A percentile compares a stretch with the other conserved stretches of the same genome.
These are phyloP conservation scores for Clonostachys sp. DNA, from an alignment of 2,329 filamentous ascomycete species.

Conservation along the genomic window DNA sequence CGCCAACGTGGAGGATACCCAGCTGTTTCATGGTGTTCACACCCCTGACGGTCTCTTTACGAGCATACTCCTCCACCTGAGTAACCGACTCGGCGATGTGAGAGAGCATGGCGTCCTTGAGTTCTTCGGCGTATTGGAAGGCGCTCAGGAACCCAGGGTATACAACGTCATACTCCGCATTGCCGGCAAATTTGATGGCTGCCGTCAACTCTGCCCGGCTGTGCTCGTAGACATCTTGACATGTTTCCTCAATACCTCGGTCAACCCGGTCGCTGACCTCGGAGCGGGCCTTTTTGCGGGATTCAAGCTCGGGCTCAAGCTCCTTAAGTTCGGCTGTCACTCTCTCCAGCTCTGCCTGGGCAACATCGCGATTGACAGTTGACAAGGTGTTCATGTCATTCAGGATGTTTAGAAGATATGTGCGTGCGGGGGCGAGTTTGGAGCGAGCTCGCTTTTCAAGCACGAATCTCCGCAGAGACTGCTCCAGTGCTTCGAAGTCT, in stretches of 20 bases:
- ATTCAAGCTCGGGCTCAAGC: constrained; percentile 80
- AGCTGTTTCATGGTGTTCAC: constrained; percentile 87
- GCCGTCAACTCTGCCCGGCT: constrained; percentile 70
- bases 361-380: constrained; percentile 81
- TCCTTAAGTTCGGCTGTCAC: constrained; percentile 76
- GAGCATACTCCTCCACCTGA: constrained; percentile 81
- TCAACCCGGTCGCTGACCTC: constrained; percentile 82
- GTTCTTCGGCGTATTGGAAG: constrained; percentile 88
- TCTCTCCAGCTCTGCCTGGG: constrained; percentile 77
- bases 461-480: constrained; percentile 86
- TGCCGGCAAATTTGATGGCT: constrained; percentile 74
- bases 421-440: constrained; percentile 92
- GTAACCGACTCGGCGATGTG: constrained; percentile 77
- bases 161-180: constrained; percentile 72
- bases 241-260: constrained; percentile 76
- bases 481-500: constrained; percentile 87
- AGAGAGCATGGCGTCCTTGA: constrained; percentile 88
- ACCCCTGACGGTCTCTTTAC: constrained; percentile 69
- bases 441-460: constrained; percentile 93
- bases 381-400: constrained; percentile 82
- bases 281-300: constrained; percentile 72
- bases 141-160: constrained; percentile 83
- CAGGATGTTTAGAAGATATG: constrained; percentile 89
- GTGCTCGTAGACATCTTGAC: constrained; percentile 79
- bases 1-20: constrained; percentile 81